phyloP scores from a whole-genome alignment of 352 stramenopile species.

The Pythium pyrilobum region DNA sequence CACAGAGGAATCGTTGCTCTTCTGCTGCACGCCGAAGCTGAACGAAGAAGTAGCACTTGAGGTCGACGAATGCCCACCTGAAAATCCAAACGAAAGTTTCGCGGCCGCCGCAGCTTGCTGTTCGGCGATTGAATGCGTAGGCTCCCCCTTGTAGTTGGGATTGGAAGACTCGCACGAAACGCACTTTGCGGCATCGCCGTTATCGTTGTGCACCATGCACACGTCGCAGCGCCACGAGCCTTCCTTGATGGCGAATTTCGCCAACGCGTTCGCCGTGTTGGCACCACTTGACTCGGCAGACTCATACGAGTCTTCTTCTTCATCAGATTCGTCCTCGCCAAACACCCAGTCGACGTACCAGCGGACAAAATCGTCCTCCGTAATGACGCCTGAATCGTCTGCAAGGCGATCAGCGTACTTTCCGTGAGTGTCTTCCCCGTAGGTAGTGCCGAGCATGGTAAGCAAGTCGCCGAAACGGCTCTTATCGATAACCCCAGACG shows the following conservation, averaged over 20 bases:
- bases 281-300: neutral
- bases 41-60: constrained; percentile 1
- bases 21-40: constrained; percentile 5
- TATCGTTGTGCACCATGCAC: constrained; percentile 23
- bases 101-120: neutral
- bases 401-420: constrained; percentile 14
- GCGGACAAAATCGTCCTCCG: constrained; percentile 17
- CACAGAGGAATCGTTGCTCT: neutral
- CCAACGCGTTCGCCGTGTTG: constrained; percentile 5
- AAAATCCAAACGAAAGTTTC: constrained; percentile 10
- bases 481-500: constrained; percentile 8
- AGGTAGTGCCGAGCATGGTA: constrained; percentile 17
- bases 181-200: constrained; percentile 16
- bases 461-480: constrained; percentile 19
- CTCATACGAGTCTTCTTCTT: constrained; percentile 12
- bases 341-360: constrained; percentile 26
- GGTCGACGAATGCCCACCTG: neutral
- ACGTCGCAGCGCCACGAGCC: constrained; percentile 29
- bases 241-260: constrained; percentile 19
- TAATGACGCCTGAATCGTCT: constrained; percentile 8
- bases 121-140: neutral
- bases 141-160: constrained; percentile 17
- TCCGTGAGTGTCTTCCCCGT: constrained; percentile 18
- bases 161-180: constrained; percentile 28
- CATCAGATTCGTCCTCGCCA: constrained; percentile 38